Base-by-base conservation (phyloP, 257 asterid species). In the Catharanthus roseus region DNA sequence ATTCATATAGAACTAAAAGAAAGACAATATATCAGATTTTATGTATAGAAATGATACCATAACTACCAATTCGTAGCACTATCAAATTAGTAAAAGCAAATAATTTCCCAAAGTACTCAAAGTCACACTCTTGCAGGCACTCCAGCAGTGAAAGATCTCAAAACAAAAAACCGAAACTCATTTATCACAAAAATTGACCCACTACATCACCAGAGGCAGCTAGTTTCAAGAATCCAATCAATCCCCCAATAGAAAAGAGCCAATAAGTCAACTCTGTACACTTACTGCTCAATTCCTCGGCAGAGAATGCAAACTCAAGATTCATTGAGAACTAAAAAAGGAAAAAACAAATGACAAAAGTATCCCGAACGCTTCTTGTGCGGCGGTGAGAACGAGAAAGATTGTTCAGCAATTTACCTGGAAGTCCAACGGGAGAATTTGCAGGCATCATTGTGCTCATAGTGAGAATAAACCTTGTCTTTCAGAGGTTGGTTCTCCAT, bases 341-440 rank as follows among this genome's bases (percentile, higher is more conserved):
- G 2, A 2, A 36, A 45, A 9, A 12, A 4, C 0, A 23, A 12
- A 51, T 1, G 36, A 26, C 44, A 49, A 41, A 67, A 68, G 47
- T 21, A 6, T 13, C 11, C 10, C 4, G 11, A 57, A 31, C 1
- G 36, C 19, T 65, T 12, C 51, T n/a, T 12, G 33, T 23, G 15
- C n/a, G 36, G 19, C 11, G 24, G 21, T 28, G 55, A 49, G 24
- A 15, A 63, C n/a, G 51, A 71, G 31, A 45, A 39, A 41, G n/a
- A 55, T 68, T 61, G 72, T 61, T 15, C 39, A 10, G 8, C 72
- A 72, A 74, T 41, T 71, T 50, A 87, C 98, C 51, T 87, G 67
- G 95, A 81, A 39, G 74, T 88, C 96, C 96, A 92, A 81, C 98
- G 72, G 63, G 79, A 69, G 73, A 78, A 80, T 45, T 83, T 88